These are phyloP conservation scores for Rhodosporidiobolus sp. DNA, from an alignment of 768 basidiomycete genomes.

Conservation along the genomic window DNA sequence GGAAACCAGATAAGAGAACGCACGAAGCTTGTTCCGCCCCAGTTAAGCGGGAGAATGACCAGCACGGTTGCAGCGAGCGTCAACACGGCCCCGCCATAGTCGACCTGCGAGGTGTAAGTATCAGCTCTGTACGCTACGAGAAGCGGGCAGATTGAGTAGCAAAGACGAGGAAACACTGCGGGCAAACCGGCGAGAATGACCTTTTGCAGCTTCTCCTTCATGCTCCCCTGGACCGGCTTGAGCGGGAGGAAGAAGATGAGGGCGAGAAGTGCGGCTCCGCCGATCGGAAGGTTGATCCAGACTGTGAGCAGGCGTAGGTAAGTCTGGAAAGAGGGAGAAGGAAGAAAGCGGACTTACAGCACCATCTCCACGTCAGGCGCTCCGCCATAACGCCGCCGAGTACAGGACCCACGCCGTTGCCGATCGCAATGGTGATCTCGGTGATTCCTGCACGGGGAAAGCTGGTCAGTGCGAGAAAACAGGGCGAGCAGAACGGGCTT, in stretches of 20 bases:
- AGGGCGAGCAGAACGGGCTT: neutral
- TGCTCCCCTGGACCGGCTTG: slow-evolving; percentile 64
- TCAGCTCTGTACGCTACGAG: too few relatives aligned
- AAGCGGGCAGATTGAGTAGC: too few relatives aligned
- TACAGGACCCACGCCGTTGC: slow-evolving; percentile 47
- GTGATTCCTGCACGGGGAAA: slow-evolving; percentile 41
- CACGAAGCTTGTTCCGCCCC: slow-evolving; percentile 66
- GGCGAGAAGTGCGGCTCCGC: slow-evolving; percentile 58
- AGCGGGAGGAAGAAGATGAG: slow-evolving; percentile 67
- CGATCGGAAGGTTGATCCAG: slow-evolving; percentile 67
- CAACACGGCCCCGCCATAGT: slow-evolving; percentile 47
- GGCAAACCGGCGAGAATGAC: too few relatives aligned
- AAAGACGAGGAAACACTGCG: too few relatives aligned
- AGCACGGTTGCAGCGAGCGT: slow-evolving; percentile 54
- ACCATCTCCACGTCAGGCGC: slow-evolving; percentile 40
- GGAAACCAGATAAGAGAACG: too few relatives aligned
- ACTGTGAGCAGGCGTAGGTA: slow-evolving; percentile 39
- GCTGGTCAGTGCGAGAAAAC: slow-evolving; percentile 46
- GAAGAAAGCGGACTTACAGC: too few relatives aligned
- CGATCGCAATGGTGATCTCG: slow-evolving; percentile 48
- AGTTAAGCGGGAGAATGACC: slow-evolving; percentile 67
- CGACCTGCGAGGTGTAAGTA: slow-evolving; percentile 22
- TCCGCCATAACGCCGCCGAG: slow-evolving; percentile 49
- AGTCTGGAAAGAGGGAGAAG: neutral
- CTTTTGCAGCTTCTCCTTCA: slow-evolving; percentile 61